Percentiles rank a stretch among this genome's conserved stretches.
These are phyloP conservation scores for Aspergillus sp. DNA, from an alignment of 2,329 filamentous ascomycete species.

Conservation along the genomic window DNA sequence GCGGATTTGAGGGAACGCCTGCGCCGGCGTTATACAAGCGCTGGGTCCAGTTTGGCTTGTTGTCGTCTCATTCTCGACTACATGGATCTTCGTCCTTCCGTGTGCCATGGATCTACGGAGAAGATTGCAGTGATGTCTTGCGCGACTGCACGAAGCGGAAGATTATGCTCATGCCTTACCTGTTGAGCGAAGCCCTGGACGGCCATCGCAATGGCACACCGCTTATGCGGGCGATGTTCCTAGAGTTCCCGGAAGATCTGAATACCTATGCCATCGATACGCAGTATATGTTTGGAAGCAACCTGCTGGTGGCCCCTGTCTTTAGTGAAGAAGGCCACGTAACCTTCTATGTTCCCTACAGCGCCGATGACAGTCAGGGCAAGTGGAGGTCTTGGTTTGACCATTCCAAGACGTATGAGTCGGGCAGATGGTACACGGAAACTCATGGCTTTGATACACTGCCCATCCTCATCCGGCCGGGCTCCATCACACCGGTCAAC, in stretches of 20 bases:
- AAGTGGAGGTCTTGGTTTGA: slow-evolving; percentile 48
- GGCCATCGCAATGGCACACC: slow-evolving; percentile 56
- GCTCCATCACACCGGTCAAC: slow-evolving; percentile 28
- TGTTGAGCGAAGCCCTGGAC: slow-evolving; percentile 52
- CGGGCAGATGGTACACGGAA: slow-evolving; percentile 57
- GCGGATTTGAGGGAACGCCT: slow-evolving; percentile 68
- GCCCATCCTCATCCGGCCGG: slow-evolving; percentile 57
- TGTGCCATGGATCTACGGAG: slow-evolving; percentile 71
- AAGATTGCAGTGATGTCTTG: slow-evolving; percentile 60
- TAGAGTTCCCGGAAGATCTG: slow-evolving; percentile 69
- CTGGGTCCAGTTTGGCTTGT: slow-evolving; percentile 72
- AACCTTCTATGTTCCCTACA: slow-evolving; percentile 61
- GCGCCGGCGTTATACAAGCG: slow-evolving; percentile 70
- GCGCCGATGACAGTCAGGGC: slow-evolving; percentile 49
- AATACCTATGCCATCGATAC: slow-evolving; percentile 66
- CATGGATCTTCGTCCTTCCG: slow-evolving; percentile 70
- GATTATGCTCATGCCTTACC: slow-evolving; percentile 57
- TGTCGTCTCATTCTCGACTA: slow-evolving; percentile 68
- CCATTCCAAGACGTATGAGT: slow-evolving; percentile 40
- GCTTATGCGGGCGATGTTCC: slow-evolving; percentile 62
- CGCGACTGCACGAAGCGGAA: slow-evolving; percentile 53
- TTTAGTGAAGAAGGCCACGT: slow-evolving; percentile 62
- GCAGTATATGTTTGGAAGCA: slow-evolving; percentile 70
- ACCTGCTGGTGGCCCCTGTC: slow-evolving; percentile 62
- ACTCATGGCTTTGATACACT: slow-evolving; percentile 58